phyloP scores from a whole-genome alignment of 164 flowering plant genomes.

The Vitis rotundifolia region DNA sequence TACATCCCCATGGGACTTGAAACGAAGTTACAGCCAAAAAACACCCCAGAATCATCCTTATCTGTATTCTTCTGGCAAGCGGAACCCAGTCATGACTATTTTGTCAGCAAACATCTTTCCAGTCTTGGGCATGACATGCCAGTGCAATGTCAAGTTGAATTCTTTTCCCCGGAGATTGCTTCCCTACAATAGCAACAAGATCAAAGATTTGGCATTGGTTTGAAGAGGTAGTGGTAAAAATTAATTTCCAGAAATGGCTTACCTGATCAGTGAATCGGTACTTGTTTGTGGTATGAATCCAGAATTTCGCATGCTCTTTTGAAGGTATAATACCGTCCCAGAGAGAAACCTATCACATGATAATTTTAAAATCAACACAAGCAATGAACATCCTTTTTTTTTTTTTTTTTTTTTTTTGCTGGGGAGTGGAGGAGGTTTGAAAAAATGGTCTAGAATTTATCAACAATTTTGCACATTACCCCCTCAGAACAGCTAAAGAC shows the following conservation, averaged over 20 bases:
- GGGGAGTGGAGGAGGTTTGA: too few relatives aligned
- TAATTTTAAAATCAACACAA: neutral
- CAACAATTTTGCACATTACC: too few relatives aligned
- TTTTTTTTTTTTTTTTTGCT: neutral
- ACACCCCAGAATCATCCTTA: slow-evolving; percentile 20
- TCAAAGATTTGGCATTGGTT: neutral
- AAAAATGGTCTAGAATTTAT: too few relatives aligned
- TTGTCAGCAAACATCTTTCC: slow-evolving; percentile 94
- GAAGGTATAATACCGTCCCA: slow-evolving; percentile 90
- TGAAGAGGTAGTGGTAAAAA: too few relatives aligned
- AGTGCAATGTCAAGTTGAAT: slow-evolving; percentile 81
- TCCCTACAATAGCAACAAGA: slow-evolving; percentile 47
- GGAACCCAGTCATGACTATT: slow-evolving; percentile 74
- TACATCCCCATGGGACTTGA: neutral
- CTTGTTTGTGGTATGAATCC: slow-evolving; percentile 71
- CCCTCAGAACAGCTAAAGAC: too few relatives aligned
- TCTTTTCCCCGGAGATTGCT: slow-evolving; percentile 75
- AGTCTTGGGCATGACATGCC: slow-evolving; percentile 99
- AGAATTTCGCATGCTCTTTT: slow-evolving; percentile 78
- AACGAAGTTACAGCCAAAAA: slow-evolving; percentile 18
- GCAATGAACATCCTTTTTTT: neutral
- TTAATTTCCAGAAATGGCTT: neutral
- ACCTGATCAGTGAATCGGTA: slow-evolving; percentile 87
- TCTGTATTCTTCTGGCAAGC: slow-evolving; percentile 73
- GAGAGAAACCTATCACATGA: slow-evolving; percentile 47